Evolutionary conservation across 1,139 yeast genomes (phyloP), one percentile per base, ranked within the genome.

Genomic region (Candida anutae): DNA sequence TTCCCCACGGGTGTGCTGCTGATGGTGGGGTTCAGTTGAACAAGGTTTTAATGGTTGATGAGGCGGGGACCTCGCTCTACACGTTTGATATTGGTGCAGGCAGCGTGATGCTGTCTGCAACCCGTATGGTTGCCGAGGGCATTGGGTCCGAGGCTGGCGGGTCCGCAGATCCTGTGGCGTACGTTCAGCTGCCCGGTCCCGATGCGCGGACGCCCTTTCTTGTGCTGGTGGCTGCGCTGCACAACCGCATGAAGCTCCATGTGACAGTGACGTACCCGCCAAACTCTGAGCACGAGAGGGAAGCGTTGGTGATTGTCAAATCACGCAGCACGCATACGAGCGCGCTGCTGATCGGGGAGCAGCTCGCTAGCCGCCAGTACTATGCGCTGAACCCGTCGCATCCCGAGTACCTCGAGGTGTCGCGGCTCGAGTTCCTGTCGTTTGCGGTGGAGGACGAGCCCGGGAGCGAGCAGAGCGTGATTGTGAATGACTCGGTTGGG

Each of bases 401-500:
- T 13, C 32, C 29, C 3, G 22, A 25, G 5, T 41, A 38, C 11
- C 31, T 42, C 4, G 55, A 55, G 25, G 36, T 58, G 4, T 58
- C 66, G 6, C 53, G 50, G 28, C 38, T 61, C 10, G 44, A 43
- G 11, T 57, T 45, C 33, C 23, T 37, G 6, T 40, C 45, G 28
- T 38, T 60, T 13, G 62, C 64, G 1, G 37, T 56, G 6, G 54
- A 55, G 28, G 35, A 35, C 10, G 30, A 30, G n/a, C 22, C 30
- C 3, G 16, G 30, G 1, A 45, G 37, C 2, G 36, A 37, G 15
- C 64, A 58, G 30, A 44, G 43, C 26, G 36, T 60, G 5, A 46
- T 52, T 2, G 48, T 61, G 5, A 61, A 59, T 30, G 69, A 62
- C 36, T 33, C 42, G 13, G 59, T 43, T 28, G 43, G 46, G 20